These are phyloP conservation scores for Sanghuangporus weigelae DNA, from an alignment of 1,284 basidiomycete genomes.

Conservation along the genomic window DNA sequence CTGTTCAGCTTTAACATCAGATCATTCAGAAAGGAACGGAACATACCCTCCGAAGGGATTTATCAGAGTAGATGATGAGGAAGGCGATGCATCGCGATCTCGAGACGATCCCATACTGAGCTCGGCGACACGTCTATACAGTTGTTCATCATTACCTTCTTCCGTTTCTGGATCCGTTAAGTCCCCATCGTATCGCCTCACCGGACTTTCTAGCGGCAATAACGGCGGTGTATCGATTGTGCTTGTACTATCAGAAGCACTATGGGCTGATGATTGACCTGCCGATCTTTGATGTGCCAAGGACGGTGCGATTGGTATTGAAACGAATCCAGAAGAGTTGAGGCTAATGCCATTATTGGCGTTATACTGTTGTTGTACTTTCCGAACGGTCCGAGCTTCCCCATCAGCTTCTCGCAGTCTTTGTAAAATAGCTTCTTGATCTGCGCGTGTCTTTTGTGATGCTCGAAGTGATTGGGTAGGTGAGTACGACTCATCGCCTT, in stretches of 20 bases:
- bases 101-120: conserved; percentile 12
- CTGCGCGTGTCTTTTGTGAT: conserved; percentile 30
- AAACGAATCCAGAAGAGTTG: conserved; percentile 15
- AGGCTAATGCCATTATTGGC: background rate
- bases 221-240: conserved; percentile 22
- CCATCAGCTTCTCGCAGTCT: conserved; percentile 41
- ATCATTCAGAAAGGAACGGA: background rate
- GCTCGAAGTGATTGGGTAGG: conserved; percentile 2
- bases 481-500: conserved; percentile 24
- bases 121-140: conserved; percentile 10
- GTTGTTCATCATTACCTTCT: conserved; percentile 17
- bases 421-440: conserved; percentile 43
- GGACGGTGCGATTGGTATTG: conserved; percentile 12
- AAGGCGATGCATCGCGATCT: conserved; percentile 10
- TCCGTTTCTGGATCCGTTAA: conserved; percentile 40
- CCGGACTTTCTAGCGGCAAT: conserved; percentile 39
- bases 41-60: conserved; percentile 18
- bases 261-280: conserved; percentile 23
- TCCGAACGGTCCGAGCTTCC: conserved; percentile 30
- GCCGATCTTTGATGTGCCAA: conserved; percentile 18
- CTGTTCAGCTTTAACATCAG: conserved; percentile 12
- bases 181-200: conserved; percentile 35
- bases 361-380: background rate
- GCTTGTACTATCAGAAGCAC: conserved; percentile 20
- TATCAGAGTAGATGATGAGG: conserved; percentile 17